Base-by-base conservation (phyloP, 108 stramenopile genomes). In the Skeletonema menzelii region DNA sequence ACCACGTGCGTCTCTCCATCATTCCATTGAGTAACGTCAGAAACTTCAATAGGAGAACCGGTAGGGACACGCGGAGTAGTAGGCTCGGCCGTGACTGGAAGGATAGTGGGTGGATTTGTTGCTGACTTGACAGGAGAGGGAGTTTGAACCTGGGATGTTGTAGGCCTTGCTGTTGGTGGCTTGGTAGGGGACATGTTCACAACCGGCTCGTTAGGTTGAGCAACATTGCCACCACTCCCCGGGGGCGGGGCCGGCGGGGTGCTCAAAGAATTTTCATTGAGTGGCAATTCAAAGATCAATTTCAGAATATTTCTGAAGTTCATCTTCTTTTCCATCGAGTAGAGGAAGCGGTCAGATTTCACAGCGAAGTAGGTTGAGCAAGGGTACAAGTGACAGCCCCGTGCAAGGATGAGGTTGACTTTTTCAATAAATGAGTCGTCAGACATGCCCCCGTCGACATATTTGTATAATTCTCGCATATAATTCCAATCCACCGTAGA, bases 391-490 rank as follows among this genome's bases (percentile, higher is more conserved):
- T 78, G 72, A 27, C 77, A 78, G 0, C 72, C 72, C 35, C 24
- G 59, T 30, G 38, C 65, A 13, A 73, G 12, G 53, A 78, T 68
- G 20, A 40, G 55, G 35, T 49, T 67, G 13, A 78, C 77, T 19
- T 38, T 24, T 7, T 78, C 65, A 5, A 78, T 66, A 24, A 78
- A 78, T 5, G 77, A 56, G 5, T 46, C 46, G 32, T 78, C 72
- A 27, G 28, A 15, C 77, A 78, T 73, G 4, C 77, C 77, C 8
- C 64, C 72, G 46, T 78, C 77, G 19, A 78, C 72, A 28, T 59
- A 78, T 17, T 67, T 49, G 65, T 73, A 53, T 24, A 78, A 17
- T 17, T 65, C 31, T 27, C 4, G 17, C 12, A 42, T 28, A 42
- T 78, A 78, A 30, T 59, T 17, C 65, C 70, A 78, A n/a, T 58